Conservation (phyloP, 441 rosid genomes). For the Jatropha multifida region DNA sequence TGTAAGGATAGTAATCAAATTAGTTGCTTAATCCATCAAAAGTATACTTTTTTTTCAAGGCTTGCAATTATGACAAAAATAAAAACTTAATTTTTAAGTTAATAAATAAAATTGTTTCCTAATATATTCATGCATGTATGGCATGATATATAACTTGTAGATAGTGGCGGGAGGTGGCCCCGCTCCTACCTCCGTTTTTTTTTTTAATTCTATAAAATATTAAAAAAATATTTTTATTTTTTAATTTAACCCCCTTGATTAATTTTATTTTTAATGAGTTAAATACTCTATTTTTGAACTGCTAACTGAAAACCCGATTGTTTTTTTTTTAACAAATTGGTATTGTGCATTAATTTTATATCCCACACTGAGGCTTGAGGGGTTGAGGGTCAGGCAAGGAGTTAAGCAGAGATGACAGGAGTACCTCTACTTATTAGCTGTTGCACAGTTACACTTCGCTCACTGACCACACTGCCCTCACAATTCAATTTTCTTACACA, state of each 20-base stretch:
- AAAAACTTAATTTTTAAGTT: conserved; percentile 7
- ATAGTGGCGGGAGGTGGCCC: no score
- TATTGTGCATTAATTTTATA: no score
- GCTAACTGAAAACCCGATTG: no score
- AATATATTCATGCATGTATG: neutral
- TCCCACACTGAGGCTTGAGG: no score
- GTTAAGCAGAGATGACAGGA: neutral
- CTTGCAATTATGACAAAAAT: conserved; percentile 1
- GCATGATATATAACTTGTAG: neutral
- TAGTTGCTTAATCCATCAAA: conserved; percentile 7
- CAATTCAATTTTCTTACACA: conserved; percentile 12
- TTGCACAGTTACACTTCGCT: neutral
- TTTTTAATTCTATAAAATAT: no score
- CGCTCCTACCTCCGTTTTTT: no score
- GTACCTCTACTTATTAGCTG: neutral
- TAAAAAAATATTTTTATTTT: no score
- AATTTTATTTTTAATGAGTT: no score
- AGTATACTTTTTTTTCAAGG: neutral
- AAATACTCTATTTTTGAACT: no score
- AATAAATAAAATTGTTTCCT: neutral
- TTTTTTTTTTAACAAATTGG: no score
- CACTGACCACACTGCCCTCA: conserved; percentile 24
- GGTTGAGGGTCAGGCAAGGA: no score
- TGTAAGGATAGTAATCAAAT: conserved; percentile 6
- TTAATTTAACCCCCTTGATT: no score